Evolutionary conservation across 2,329 filamentous ascomycete genomes (phyloP).

Genomic region (Neopestalotiopsis clavispora): DNA sequence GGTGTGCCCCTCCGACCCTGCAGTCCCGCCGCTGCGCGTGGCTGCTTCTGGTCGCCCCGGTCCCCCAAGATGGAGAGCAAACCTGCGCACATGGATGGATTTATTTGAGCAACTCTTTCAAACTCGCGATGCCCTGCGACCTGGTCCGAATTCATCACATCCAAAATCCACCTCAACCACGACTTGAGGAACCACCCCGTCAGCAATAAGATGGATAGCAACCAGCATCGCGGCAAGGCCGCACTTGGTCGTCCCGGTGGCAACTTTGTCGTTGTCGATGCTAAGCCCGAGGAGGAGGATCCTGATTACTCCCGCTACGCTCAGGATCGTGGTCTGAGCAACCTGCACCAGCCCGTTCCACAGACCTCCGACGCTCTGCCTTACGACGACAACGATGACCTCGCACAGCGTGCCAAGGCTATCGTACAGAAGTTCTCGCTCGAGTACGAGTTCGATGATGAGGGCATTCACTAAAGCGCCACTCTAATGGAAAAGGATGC

Average conservation of each 20-base stretch:
- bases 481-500: neutral
- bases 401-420: no score
- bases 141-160: neutral
- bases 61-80: constrained; percentile 1
- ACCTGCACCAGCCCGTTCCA: neutral
- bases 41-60: constrained; percentile 11
- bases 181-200: neutral
- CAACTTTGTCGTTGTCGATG: neutral
- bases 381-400: neutral
- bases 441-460: neutral
- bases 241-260: neutral
- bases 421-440: neutral
- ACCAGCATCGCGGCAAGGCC: neutral
- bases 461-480: neutral
- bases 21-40: constrained; percentile 3
- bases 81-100: neutral
- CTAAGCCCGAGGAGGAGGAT: neutral
- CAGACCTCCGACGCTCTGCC: neutral
- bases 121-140: neutral
- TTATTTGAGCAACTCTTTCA: neutral
- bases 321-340: neutral
- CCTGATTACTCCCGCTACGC: neutral
- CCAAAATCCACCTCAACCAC: neutral
- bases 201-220: neutral
- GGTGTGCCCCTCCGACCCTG: neutral